Evolutionary conservation across 108 stramenopile genomes (phyloP).

Genomic region (Fragilaria radians): DNA sequence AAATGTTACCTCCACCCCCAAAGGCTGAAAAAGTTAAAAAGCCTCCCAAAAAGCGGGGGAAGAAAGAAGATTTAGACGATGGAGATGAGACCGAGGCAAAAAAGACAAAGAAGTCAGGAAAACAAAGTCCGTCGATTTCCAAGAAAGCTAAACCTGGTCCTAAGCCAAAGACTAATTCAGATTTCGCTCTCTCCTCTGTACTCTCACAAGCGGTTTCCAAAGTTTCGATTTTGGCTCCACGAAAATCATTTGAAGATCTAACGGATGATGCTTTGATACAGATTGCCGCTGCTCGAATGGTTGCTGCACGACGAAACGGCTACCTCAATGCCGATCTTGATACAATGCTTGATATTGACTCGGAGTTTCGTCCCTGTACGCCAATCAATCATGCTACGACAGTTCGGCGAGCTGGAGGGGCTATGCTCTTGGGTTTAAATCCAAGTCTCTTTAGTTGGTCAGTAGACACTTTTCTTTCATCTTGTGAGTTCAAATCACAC

Average conservation of each 20-base stretch:
- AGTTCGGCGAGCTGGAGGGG: constrained; percentile 22
- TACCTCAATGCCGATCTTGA: constrained; percentile 14
- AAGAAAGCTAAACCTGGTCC: constrained; percentile 19
- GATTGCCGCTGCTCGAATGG: constrained; percentile 12
- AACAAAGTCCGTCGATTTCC: neutral
- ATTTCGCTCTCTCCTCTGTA: constrained; percentile 14
- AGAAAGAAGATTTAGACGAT: constrained; percentile 21
- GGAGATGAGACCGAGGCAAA: constrained; percentile 15
- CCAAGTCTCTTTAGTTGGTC: constrained; percentile 62
- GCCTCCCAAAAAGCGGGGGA: constrained; percentile 20
- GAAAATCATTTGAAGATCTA: constrained; percentile 34
- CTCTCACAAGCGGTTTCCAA: constrained; percentile 27
- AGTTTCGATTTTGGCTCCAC: constrained; percentile 43
- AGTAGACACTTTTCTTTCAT: constrained; percentile 31
- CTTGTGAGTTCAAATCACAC: constrained; percentile 23
- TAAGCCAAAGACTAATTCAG: constrained; percentile 12
- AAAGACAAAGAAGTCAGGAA: constrained; percentile 14
- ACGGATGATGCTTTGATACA: constrained; percentile 33
- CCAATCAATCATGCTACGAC: constrained; percentile 5
- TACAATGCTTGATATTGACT: constrained; percentile 15
- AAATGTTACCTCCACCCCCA: constrained; percentile 38
- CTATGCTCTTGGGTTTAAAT: constrained; percentile 64
- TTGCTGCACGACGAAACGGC: constrained; percentile 20
- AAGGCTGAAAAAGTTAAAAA: constrained; percentile 54
- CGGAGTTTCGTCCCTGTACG: constrained; percentile 24